These are phyloP conservation scores for Sugiyamaella xylanicola DNA, from an alignment of 1,139 yeast genomes.

Conservation along the genomic window DNA sequence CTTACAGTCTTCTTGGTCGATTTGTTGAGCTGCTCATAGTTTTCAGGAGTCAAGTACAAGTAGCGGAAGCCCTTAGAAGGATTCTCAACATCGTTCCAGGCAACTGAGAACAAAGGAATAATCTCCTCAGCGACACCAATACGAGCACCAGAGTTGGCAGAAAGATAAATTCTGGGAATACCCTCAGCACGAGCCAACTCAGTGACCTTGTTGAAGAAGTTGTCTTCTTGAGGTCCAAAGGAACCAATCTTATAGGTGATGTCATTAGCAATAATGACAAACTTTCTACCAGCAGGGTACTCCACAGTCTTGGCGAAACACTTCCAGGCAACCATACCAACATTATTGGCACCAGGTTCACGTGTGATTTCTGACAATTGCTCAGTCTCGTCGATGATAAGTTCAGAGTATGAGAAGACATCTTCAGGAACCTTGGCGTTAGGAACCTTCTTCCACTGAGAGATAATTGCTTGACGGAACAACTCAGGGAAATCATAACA, in stretches of 20 bases:
- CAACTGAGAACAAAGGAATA: conserved; percentile 83
- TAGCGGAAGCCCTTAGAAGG: conserved; percentile 89
- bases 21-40: conserved; percentile 59
- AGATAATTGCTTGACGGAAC: conserved; percentile 87
- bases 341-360: conserved; percentile 92
- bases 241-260: conserved; percentile 98
- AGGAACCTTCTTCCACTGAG: conserved; percentile 74
- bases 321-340: conserved; percentile 98
- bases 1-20: conserved; percentile 58
- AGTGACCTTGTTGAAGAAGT: conserved; percentile 87
- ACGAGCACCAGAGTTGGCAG: conserved; percentile 99
- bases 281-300: conserved; percentile 93
- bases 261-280: conserved; percentile 91
- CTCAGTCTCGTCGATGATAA: conserved; percentile 71
- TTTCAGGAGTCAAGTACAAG: conserved; percentile 76
- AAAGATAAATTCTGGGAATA: conserved; percentile 89
- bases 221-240: conserved; percentile 96
- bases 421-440: conserved; percentile 68
- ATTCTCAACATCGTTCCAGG: conserved; percentile 78
- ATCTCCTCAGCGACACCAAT: conserved; percentile 97
- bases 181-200: conserved; percentile 88
- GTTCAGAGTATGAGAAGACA: conserved; percentile 74
- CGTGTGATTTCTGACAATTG: conserved; percentile 84
- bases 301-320: conserved; percentile 92
- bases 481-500: conserved; percentile 98